These are phyloP conservation scores for Xylariaceae sp. DNA, from an alignment of 2,329 filamentous ascomycete genomes.

Conservation along the genomic window DNA sequence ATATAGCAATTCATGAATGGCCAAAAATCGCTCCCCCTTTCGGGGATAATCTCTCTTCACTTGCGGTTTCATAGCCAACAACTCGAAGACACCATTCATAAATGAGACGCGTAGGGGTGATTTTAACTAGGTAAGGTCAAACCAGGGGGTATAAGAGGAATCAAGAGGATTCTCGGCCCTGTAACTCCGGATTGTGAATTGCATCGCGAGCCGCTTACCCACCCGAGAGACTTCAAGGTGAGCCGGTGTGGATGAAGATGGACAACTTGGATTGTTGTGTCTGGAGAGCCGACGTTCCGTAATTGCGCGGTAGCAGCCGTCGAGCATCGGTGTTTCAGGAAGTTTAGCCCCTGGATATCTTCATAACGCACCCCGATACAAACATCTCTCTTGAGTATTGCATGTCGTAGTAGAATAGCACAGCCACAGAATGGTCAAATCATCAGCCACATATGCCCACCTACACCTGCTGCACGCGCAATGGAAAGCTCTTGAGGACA, in stretches of 20 bases:
- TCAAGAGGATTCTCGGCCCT: slow-evolving; percentile 13
- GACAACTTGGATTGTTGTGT: not conserved
- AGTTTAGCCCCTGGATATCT: not conserved
- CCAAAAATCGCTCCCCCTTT: slow-evolving; percentile 1
- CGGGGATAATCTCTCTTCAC: slow-evolving; percentile 1
- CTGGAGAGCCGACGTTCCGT: not conserved
- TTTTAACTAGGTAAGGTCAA: slow-evolving; percentile 4
- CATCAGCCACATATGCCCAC: not conserved
- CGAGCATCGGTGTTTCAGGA: not conserved
- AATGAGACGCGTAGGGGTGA: slow-evolving; percentile 1
- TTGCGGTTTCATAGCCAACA: not conserved
- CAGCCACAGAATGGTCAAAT: not conserved
- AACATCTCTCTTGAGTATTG: not conserved
- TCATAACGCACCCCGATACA: not conserved
- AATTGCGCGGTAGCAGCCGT: not conserved
- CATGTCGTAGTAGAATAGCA: not conserved
- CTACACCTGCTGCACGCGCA: not conserved
- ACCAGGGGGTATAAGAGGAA: slow-evolving; percentile 1
- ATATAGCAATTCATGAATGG: not conserved
- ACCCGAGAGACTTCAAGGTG: not conserved
- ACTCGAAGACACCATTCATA: slow-evolving; percentile 6
- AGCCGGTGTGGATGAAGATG: not conserved
- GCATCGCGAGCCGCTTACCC: not conserved
- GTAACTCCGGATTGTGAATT: slow-evolving; percentile 9
- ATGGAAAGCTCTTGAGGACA: not conserved